Conservation (phyloP, 768 basidiomycete species). For the Zangia roseola region DNA sequence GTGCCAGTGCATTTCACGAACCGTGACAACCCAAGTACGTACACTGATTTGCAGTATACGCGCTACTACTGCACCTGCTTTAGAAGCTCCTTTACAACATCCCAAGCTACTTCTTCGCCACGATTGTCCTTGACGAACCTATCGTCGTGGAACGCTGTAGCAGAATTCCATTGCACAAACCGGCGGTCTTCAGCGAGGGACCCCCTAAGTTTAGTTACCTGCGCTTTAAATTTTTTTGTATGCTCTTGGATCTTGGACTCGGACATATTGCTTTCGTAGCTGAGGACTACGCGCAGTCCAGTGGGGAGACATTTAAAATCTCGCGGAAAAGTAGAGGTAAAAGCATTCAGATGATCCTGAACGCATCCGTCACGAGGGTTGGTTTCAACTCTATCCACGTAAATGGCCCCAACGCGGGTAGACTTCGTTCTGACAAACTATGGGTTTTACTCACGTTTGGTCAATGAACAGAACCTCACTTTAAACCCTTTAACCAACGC, state of each 20-base stretch:
- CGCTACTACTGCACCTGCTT: no score
- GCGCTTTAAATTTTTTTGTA: neutral
- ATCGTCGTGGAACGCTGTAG: neutral
- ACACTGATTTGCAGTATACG: no score
- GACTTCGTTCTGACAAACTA: conserved; percentile 2
- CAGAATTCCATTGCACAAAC: neutral
- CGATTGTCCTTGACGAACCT: no score
- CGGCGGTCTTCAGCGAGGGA: neutral
- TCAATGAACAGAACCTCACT: neutral
- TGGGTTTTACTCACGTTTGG: neutral
- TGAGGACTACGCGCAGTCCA: conserved; percentile 12
- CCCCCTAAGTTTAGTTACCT: neutral
- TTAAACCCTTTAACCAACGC: conserved; percentile 6
- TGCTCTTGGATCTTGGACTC: neutral
- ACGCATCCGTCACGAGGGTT: neutral
- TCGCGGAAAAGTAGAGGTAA: conserved; percentile 4
- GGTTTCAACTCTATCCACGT: conserved; percentile 13
- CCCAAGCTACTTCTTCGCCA: no score
- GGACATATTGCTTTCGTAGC: neutral
- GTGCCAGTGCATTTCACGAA: no score
- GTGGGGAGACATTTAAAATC: neutral
- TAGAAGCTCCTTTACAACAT: no score
- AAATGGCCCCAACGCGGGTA: conserved; percentile 12
- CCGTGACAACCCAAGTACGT: no score
- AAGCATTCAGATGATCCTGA: conserved; percentile 7